Base-by-base conservation (phyloP, 192 early-diverging fungal species). In the Gamsiella multidivaricata region DNA sequence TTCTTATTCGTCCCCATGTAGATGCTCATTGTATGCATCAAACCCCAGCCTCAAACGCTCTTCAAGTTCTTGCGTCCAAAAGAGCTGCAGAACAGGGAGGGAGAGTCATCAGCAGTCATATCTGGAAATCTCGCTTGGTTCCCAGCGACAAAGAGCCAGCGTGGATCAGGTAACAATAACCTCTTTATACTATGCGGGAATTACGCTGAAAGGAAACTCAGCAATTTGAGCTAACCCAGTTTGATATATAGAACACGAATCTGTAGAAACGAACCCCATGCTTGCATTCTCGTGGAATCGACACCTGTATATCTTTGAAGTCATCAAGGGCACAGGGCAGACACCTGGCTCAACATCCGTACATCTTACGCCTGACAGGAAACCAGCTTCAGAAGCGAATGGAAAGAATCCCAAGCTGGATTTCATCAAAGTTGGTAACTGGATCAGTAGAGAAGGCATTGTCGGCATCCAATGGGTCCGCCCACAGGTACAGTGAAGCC, bases 401-500 rank as follows among this genome's bases (percentile, higher is more conserved):
- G 65, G 53, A 32, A 73, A 76, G 54, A 58, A 26, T 15, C 59
- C 58, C 5, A 79, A 58, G 18, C 53, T 88, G 3, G 81, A 87
- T 36, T 89, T 86, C 62, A 61, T 69, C 51, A 85, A 75, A 42
- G 36, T 83, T 32, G 88, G 84, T 7, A 86, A 89, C 61, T 87
- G 84, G 82, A 74, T 76, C 50, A 79, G 80, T 1, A 69, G 63
- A 31, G 83, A 89, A 69, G 68, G 81, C n/a, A 87, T 89, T 54
- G 86, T 89, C 34, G 86, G 79, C 10, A 66, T 89, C 15, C 85
- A 89, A 69, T 89, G 88, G 88, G 76, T 89, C 25, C 83, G 82
- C 29, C 80, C 82, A 33, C 88, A 89, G 82, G 86, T 89, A n/a
- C n/a, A n/a, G n/a, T n/a, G n/a, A n/a, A n/a, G n/a, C n/a, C n/a